Evolutionary conservation across 257 asterid species (phyloP), one percentile per base, ranked within the genome.

Genomic region (Primulina huaijiensis): DNA sequence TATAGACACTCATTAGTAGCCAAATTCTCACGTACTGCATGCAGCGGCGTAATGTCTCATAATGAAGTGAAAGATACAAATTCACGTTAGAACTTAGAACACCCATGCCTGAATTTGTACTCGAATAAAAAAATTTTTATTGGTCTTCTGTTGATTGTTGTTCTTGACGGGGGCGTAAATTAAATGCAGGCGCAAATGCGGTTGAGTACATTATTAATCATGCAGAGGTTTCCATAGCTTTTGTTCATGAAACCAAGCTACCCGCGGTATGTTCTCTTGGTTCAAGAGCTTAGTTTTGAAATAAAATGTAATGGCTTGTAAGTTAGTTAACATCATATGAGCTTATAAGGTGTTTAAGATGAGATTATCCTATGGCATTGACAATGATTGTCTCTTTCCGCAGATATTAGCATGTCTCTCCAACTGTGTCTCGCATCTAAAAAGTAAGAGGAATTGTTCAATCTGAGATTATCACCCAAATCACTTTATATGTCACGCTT

Each of bases 151-250:
- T 55, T 61, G 25, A 10, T 68, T 50, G 16, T 10, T 21, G 1
- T 6, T 7, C 7, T 27, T 5, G 31, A 7, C 17, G 27, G 27
- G 25, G 68, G 46, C 46, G 33, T 57, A 19, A 52, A 23, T 55
- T 50, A 55, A 61, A 33, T 74, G 79, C 82, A 93, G 98, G 98
- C 72, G 84, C 93, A 68, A 87, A 90, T 81, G 98, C 98, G 25
- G 96, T 93, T 35, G 98, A 93, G 82, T 93, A 77, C 88, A 90
- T 93, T 64, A 83, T 93, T 78, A 93, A 90, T 78, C 96, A 93
- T 69, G 97, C 98, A 7, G 96, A 93, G 79, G 81, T 93, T 69
- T 86, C 96, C 52, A 78, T 90, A 43, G 90, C 81, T 59, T 90
- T 93, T 80, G 89, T 74, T 60, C 97, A 90, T 46, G 95, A 93